Evolutionary conservation across 305 asterid genomes (phyloP), one percentile per base, ranked within the genome.

Genomic region (Fraxinus greggii): DNA sequence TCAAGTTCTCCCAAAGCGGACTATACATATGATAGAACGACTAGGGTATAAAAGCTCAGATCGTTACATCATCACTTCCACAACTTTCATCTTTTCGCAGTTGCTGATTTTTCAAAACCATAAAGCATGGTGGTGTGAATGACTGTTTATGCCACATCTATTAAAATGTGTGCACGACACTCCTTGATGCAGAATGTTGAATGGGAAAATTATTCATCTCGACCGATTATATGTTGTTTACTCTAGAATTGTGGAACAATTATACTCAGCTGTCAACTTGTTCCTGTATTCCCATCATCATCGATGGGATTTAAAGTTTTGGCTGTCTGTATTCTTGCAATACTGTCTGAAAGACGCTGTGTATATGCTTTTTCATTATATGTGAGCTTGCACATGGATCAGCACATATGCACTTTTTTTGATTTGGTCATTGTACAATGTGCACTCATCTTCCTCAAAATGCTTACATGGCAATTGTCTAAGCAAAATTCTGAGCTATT

Each of bases 231-330:
- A 38, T 77, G 3, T 40, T 82, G 77, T 40, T 59, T 54, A 61
- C 63, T 76, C 77, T 83, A 31, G 56, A n/a, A 78, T 42, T 70
- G 1, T 78, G 35, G 81, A 82, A 29, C 29, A 61, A 19, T 75
- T 19, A 15, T 42, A 81, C 19, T 72, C 76, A 70, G 45, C 40
- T 69, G 36, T 69, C 33, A 69, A 69, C 21, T 33, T 21, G 24
- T 76, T 77, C 10, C 65, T 3, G 61, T 23, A 72, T 45, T 28
- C 70, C 31, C 26, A 28, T 77, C 70, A 24, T 7, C 59, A 29
- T 29, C 23, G 7, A 19, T 21, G 35, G 72, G 26, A 77, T 17
- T 54, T 28, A 17, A 26, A 48, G 38, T 45, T 42, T 19, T 45
- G 79, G 23, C 35, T 5, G n/a, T 72, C 77, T 65, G 81, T 72